Conservation (phyloP, 1,139 yeast genomes). For the Yamadazyma atmosphaerica region DNA sequence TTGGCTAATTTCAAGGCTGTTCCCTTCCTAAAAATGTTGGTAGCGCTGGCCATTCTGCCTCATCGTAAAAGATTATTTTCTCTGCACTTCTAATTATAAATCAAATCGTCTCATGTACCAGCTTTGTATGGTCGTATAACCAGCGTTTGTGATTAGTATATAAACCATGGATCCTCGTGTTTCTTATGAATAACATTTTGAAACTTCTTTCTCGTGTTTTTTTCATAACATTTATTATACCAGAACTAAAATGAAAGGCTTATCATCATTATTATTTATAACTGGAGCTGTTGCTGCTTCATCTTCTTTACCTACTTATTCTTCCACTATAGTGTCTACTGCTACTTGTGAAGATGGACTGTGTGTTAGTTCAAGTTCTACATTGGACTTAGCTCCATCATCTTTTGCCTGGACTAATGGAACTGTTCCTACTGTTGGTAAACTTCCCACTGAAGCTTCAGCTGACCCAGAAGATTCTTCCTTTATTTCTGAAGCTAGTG, state of each 20-base stretch:
- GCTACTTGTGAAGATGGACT: conserved; percentile 21
- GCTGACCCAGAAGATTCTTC: conserved; percentile 1
- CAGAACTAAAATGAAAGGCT: conserved; percentile 9
- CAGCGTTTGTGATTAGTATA: conserved; percentile 1
- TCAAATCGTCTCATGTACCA: neutral
- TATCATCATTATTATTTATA: conserved; percentile 18
- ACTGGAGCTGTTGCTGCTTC: conserved; percentile 25
- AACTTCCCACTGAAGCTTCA: conserved; percentile 1
- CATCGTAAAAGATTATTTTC: too few relatives aligned
- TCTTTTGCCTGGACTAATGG: conserved; percentile 27
- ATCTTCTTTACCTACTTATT: conserved; percentile 21
- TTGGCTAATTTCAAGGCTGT: neutral
- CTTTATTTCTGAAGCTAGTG: conserved; percentile 5
- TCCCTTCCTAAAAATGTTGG: too few relatives aligned
- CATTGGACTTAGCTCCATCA: conserved; percentile 23
- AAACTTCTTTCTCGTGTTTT: neutral
- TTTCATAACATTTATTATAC: too few relatives aligned
- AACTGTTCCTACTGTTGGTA: conserved; percentile 11
- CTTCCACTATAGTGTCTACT: conserved; percentile 29
- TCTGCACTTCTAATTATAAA: too few relatives aligned
- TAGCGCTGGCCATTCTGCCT: too few relatives aligned
- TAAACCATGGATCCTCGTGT: neutral
- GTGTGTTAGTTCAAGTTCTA: conserved; percentile 6
- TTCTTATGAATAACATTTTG: conserved; percentile 1
- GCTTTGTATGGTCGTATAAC: neutral